Percentiles rank a stretch among this genome's conserved stretches.
phyloP scores from a whole-genome alignment of 1,139 yeast species.

The Saccharomycopsis phalli region DNA sequence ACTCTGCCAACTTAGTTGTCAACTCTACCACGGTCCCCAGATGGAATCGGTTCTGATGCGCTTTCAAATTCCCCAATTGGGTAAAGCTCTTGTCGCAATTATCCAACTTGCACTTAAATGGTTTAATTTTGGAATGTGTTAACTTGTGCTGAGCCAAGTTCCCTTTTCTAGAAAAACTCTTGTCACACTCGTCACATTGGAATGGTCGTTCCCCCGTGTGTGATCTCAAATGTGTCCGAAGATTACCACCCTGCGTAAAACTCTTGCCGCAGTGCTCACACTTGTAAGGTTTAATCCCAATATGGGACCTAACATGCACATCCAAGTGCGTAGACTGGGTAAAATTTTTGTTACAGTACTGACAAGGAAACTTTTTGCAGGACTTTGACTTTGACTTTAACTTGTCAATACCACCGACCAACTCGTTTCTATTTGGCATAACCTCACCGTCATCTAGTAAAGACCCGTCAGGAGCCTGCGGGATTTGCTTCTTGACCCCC shows the following conservation, averaged over 20 bases:
- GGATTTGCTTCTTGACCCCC: slow-evolving; percentile 55
- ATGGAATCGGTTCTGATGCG: slow-evolving; percentile 90
- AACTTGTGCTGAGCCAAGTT: slow-evolving; percentile 78
- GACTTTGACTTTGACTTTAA: slow-evolving; percentile 18
- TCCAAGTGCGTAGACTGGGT: slow-evolving; percentile 73
- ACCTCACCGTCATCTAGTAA: slow-evolving; percentile 30
- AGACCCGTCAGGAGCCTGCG: slow-evolving; percentile 54
- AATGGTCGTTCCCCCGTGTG: slow-evolving; percentile 93
- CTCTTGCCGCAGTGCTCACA: slow-evolving; percentile 73
- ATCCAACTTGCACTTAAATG: slow-evolving; percentile 73
- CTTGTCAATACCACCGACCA: slow-evolving; percentile 80
- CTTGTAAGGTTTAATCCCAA: slow-evolving; percentile 70
- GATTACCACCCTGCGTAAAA: slow-evolving; percentile 88
- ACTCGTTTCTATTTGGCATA: slow-evolving; percentile 54
- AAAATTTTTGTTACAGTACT: slow-evolving; percentile 58
- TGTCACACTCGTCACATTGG: slow-evolving; percentile 61
- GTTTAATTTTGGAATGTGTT: slow-evolving; percentile 74
- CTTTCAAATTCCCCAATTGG: slow-evolving; percentile 85
- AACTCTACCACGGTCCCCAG: slow-evolving; percentile 55
- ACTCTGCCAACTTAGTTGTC: slow-evolving; percentile 53
- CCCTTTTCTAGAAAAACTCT: slow-evolving; percentile 80
- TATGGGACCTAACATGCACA: slow-evolving; percentile 70
- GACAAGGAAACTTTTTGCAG: slow-evolving; percentile 55
- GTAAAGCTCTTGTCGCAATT: slow-evolving; percentile 79
- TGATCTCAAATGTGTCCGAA: slow-evolving; percentile 76